Percentiles rank a stretch among this genome's conserved stretches.
Conservation (phyloP, 2,329 filamentous ascomycete genomes). For the Fusarium nematophilum region DNA sequence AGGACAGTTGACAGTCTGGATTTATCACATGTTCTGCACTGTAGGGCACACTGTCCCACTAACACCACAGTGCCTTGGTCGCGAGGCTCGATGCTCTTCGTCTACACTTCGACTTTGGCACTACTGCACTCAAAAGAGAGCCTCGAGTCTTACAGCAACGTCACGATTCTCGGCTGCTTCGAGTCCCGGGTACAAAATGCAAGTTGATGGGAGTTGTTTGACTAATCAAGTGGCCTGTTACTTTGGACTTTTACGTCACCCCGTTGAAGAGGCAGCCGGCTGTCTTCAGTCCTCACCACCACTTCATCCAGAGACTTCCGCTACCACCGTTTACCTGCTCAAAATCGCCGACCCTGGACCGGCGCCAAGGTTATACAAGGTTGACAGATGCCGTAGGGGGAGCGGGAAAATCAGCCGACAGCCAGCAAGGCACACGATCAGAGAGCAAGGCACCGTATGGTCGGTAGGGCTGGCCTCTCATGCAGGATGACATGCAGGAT, state of each 20-base stretch:
- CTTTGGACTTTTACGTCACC: conserved; percentile 2
- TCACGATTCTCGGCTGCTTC: conserved; percentile 17
- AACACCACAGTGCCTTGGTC: not conserved
- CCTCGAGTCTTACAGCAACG: conserved; percentile 13
- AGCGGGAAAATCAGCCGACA: conserved; percentile 8
- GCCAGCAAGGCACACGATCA: conserved; percentile 18
- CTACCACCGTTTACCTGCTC: conserved; percentile 8
- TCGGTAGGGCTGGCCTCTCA: conserved; percentile 2
- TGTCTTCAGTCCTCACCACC: conserved; percentile 2
- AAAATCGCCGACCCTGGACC: conserved; percentile 33
- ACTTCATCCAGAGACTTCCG: conserved; percentile 1
- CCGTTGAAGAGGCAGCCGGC: conserved; percentile 1
- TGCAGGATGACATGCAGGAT: conserved; percentile 17
- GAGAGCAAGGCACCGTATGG: not conserved
- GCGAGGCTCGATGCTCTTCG: too few relatives aligned
- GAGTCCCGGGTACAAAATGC: not conserved
- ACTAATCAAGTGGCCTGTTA: not conserved
- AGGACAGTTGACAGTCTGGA: conserved; percentile 6
- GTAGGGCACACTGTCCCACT: conserved; percentile 25
- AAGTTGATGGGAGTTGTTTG: not conserved
- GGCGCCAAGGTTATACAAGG: conserved; percentile 29
- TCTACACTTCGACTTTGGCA: not conserved
- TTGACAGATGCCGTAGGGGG: conserved; percentile 25
- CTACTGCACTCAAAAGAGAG: conserved; percentile 23
- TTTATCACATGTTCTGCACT: conserved; percentile 32